phyloP scores from a whole-genome alignment of 2,329 filamentous ascomycete species.

The Xenosphaeropsis pyriputrescens region DNA sequence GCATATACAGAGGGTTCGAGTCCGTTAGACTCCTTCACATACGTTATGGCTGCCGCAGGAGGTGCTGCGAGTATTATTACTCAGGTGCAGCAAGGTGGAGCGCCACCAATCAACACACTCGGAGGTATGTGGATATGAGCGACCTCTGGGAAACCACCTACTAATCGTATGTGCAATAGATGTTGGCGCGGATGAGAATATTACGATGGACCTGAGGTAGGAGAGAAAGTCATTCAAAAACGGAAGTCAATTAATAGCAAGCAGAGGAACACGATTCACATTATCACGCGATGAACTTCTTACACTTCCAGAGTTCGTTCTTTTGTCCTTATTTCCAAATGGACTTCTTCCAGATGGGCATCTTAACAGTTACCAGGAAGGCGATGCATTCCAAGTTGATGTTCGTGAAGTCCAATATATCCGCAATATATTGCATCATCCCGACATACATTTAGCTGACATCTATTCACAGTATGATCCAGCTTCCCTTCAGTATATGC shows the following conservation, averaged over 20 bases:
- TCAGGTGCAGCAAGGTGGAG: conserved; percentile 87
- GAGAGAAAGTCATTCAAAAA: conserved; percentile 9
- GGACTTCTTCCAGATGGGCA: conserved; percentile 96
- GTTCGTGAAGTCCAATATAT: conserved; percentile 43
- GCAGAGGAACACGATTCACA: conserved; percentile 81
- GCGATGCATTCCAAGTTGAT: conserved; percentile 92
- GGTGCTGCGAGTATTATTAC: conserved; percentile 98
- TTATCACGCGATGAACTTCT: conserved; percentile 89
- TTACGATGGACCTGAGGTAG: conserved; percentile 87
- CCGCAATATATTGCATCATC: conserved; percentile 19
- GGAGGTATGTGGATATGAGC: conserved; percentile 44
- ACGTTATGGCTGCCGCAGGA: conserved; percentile 96
- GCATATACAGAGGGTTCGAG: conserved; percentile 92
- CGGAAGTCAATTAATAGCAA: conserved; percentile 14
- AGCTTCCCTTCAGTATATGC: conserved; percentile 93
- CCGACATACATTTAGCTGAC: conserved; percentile 27
- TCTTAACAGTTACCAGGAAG: conserved; percentile 83
- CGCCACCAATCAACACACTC: conserved; percentile 74
- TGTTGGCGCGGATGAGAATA: conserved; percentile 83
- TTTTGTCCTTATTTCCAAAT: conserved; percentile 95
- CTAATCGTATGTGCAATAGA: conserved; percentile 28
- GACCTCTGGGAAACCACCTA: background rate
- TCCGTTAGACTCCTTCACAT: conserved; percentile 83
- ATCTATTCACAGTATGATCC: conserved; percentile 70
- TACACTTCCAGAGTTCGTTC: conserved; percentile 90